Percentiles rank a stretch among this genome's conserved stretches.
These are phyloP conservation scores for Candida succiphila DNA, from an alignment of 805 yeast species.

Conservation along the genomic window DNA sequence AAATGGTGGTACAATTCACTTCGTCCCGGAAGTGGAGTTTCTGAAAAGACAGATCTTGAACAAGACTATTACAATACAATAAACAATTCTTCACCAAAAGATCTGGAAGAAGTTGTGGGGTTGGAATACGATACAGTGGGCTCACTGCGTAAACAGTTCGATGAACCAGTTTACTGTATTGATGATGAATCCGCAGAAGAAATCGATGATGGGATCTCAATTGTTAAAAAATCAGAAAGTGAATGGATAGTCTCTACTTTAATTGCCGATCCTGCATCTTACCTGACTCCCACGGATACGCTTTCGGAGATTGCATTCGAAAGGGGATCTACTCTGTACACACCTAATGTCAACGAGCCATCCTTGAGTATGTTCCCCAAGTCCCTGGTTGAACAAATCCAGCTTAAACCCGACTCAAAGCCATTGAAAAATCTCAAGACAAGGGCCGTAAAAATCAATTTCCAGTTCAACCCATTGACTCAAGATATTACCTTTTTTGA, in stretches of 20 bases:
- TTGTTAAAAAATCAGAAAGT: conserved; percentile 22
- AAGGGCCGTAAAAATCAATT: conserved; percentile 36
- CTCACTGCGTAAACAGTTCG: conserved; percentile 28
- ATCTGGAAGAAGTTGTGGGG: conserved; percentile 6
- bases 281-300: conserved; percentile 27
- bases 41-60: conserved; percentile 32
- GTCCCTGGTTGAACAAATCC: conserved; percentile 32
- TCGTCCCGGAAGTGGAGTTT: conserved; percentile 32
- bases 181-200: conserved; percentile 78
- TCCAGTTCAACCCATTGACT: conserved; percentile 18
- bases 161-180: conserved; percentile 64
- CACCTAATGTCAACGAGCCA: conserved; percentile 47
- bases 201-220: conserved; percentile 86
- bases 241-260: conserved; percentile 49
- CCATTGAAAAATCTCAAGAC: conserved; percentile 34
- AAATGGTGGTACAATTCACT: conserved; percentile 37
- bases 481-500: conserved; percentile 7
- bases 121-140: conserved; percentile 7
- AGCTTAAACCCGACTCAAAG: conserved; percentile 34
- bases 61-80: conserved; percentile 28
- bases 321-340: conserved; percentile 59
- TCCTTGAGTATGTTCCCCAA: conserved; percentile 65
- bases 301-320: conserved; percentile 48
- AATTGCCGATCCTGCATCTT: conserved; percentile 83
- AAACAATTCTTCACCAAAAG: conserved; percentile 15